Conservation (phyloP, 441 rosid genomes). For the Gossypium davidsonii region DNA sequence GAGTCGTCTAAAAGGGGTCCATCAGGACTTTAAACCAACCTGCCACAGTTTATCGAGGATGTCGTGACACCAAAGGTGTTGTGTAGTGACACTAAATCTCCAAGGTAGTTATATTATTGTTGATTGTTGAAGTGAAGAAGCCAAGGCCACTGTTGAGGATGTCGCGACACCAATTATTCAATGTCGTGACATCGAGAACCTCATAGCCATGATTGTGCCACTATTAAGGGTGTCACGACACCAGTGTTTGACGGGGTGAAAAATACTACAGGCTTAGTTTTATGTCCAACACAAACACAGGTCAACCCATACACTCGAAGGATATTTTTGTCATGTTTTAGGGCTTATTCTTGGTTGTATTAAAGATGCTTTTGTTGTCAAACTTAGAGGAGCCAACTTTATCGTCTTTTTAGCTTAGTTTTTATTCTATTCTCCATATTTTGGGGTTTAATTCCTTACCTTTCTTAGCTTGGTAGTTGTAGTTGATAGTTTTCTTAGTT, state of each 20-base stretch:
- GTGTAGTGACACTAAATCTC: neutral
- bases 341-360: neutral
- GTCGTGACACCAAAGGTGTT: neutral
- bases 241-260: neutral
- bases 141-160: neutral
- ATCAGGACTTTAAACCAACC: no score
- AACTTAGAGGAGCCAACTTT: neutral
- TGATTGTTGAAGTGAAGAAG: neutral
- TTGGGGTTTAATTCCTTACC: neutral
- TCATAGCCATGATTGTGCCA: neutral
- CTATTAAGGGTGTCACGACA: neutral
- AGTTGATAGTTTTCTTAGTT: neutral
- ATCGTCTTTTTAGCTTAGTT: neutral
- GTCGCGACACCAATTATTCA: neutral
- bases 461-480: neutral
- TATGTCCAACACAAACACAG: neutral
- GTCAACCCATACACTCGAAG: neutral
- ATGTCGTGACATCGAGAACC: neutral
- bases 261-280: neutral
- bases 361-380: neutral
- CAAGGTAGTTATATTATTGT: neutral
- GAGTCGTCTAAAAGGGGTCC: no score
- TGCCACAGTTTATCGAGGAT: neutral
- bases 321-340: neutral
- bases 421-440: neutral